These are phyloP conservation scores for Diaporthe velutina DNA, from an alignment of 2,329 filamentous ascomycete genomes.

Conservation along the genomic window DNA sequence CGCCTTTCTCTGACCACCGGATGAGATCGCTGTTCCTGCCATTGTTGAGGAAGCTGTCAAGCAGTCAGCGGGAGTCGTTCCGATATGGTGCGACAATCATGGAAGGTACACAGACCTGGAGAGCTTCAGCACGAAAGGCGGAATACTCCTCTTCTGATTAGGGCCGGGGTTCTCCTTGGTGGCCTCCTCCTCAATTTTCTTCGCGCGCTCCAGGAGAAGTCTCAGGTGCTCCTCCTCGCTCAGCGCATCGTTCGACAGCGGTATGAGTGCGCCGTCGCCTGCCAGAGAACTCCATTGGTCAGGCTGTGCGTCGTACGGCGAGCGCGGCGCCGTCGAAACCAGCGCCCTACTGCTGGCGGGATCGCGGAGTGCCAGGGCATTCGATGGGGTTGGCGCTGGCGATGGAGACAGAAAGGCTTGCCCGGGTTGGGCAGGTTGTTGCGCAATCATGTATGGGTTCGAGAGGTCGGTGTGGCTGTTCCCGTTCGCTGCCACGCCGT, in stretches of 20 bases:
- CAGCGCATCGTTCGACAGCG: conserved; percentile 50
- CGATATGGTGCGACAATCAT: conserved; percentile 8
- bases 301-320: conserved; percentile 43
- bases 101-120: conserved; percentile 78
- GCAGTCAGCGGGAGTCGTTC: conserved; percentile 41
- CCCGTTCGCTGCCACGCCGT: conserved; percentile 51
- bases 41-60: conserved; percentile 87
- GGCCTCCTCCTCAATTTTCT: conserved; percentile 85
- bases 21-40: conserved; percentile 95
- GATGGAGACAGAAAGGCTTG: conserved; percentile 32
- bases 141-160: conserved; percentile 65
- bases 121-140: conserved; percentile 96
- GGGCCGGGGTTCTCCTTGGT: conserved; percentile 80
- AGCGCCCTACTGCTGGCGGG: conserved; percentile 67
- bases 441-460: conserved; percentile 55
- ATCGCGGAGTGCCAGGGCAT: conserved; percentile 65
- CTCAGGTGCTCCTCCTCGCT: conserved; percentile 83
- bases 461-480: conserved; percentile 53
- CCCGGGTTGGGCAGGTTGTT: conserved; percentile 41
- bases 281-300: conserved; percentile 55
- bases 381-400: conserved; percentile 52
- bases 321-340: conserved; percentile 56
- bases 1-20: conserved; percentile 95
- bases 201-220: conserved; percentile 56
- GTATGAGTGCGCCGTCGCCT: conserved; percentile 57